Base-by-base conservation (phyloP, 345 rosid genomes). In the Syzygium oleosum region DNA sequence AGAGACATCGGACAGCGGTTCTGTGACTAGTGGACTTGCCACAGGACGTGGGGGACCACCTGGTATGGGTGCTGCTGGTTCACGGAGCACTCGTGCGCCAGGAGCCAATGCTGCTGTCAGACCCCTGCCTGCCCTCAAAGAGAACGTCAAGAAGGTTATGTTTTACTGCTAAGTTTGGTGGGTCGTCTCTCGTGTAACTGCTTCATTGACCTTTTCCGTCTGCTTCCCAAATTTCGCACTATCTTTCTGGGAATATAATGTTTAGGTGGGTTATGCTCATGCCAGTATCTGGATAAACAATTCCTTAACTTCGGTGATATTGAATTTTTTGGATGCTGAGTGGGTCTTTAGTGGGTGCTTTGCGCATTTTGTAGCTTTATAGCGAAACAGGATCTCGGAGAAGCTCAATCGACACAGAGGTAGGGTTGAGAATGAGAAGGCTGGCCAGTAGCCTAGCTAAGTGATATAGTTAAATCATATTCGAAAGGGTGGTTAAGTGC, bases 1-100 rank as follows among this genome's bases (percentile, higher is more conserved):
- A 3, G 99, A 96, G 93, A 94, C 99, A 6, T 97, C 99, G 12
- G 99, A 98, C 91, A 97, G 98, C 58, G 99, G 98, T 14, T 98
- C 99, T 2, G 95, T 96, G 94, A 94, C 95, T 3, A 96, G 99
- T 85, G 99, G 99, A 21, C 19, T 86, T 68, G 91, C 89, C 68
- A 91, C 88, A 1, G 95, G 96, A 77, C 93, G 97, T 2, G 95
- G 96, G 65, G 95, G 95, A 85, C 77, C 85, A 85, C 77, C 85
- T 86, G 94, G 94, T 59, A 27, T 41, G 84, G 94, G 91, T 85
- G 96, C 16, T 9, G 65, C 84, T 27, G 84, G 89, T 85, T 90
- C 84, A 19, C 88, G 95, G 84, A 90, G 88, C 90, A 93, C 96
- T 1, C 96, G 98, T 11, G 97, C 92, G 3, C 94, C 98, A n/a